phyloP scores from a whole-genome alignment of 1,284 basidiomycete species.

The Sutorius eximius region DNA sequence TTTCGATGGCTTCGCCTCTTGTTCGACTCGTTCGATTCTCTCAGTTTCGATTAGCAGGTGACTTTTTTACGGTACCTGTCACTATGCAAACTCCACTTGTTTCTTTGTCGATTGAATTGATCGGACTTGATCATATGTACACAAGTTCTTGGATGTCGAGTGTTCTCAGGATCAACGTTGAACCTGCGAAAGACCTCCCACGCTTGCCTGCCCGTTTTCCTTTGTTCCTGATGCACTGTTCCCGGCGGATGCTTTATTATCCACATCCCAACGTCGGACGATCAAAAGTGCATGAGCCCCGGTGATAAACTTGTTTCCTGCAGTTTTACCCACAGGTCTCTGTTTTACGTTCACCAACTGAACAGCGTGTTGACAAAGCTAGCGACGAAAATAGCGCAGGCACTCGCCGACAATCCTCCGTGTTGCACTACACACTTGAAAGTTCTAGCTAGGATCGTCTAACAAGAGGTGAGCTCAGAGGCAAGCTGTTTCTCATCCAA shows the following conservation, averaged over 20 bases:
- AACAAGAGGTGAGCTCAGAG: background rate
- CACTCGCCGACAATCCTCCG: background rate
- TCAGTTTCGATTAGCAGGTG: constrained; percentile 1
- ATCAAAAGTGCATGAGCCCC: background rate
- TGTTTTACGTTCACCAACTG: background rate
- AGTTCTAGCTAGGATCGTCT: background rate
- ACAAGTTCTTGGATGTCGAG: background rate
- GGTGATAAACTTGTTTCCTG: constrained; percentile 1
- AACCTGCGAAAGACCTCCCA: constrained; percentile 3
- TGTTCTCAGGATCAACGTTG: background rate
- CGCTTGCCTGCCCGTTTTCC: background rate
- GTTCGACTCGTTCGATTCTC: background rate
- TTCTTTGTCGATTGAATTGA: constrained; percentile 8
- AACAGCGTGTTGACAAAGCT: background rate
- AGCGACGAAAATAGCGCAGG: background rate
- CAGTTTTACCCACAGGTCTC: constrained; percentile 3
- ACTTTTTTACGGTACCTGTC: background rate
- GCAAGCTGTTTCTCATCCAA: background rate
- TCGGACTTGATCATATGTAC: constrained; percentile 3
- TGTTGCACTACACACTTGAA: background rate
- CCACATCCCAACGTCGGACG: background rate
- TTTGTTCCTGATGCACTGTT: background rate
- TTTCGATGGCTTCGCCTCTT: background rate
- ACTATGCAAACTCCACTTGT: constrained; percentile 8
- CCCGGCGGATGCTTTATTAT: background rate